A percentile compares a stretch with the other conserved stretches of the same genome.
Evolutionary conservation across 1,284 basidiomycete genomes (phyloP).

Genomic region (Baeospora myosura): DNA sequence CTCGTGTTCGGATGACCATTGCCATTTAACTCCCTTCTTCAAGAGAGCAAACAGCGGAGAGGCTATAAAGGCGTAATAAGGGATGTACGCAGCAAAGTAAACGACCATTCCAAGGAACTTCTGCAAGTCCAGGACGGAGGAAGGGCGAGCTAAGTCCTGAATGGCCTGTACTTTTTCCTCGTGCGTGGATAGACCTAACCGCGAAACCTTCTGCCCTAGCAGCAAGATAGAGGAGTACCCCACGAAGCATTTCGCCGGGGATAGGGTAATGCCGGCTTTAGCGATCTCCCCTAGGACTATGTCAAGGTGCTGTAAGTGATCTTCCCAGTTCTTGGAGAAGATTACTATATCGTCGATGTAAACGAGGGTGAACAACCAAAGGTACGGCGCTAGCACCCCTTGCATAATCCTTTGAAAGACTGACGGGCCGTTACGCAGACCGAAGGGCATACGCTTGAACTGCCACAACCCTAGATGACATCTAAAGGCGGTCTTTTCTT

Average conservation of each 20-base stretch:
- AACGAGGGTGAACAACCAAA: conserved; percentile 22
- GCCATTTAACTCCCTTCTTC: conserved; percentile 6
- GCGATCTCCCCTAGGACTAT: neutral
- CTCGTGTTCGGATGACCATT: conserved; percentile 6
- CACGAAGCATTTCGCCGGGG: conserved; percentile 1
- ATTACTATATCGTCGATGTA: conserved; percentile 22
- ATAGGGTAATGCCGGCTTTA: neutral
- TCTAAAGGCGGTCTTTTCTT: conserved; percentile 21
- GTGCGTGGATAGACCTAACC: conserved; percentile 23
- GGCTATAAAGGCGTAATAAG: conserved; percentile 21
- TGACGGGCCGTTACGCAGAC: conserved; percentile 23
- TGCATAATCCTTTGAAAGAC: conserved; percentile 14
- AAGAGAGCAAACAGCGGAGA: conserved; percentile 29
- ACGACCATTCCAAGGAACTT: conserved; percentile 25
- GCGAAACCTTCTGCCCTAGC: conserved; percentile 8
- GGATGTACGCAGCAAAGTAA: conserved; percentile 25
- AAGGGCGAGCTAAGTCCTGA: conserved; percentile 16
- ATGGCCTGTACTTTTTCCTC: conserved; percentile 25
- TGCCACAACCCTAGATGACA: conserved; percentile 23
- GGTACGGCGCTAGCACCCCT: conserved; percentile 16
- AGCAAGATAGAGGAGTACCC: conserved; percentile 1
- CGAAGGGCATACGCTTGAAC: conserved; percentile 26
- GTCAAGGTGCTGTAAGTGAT: neutral
- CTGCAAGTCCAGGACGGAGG: conserved; percentile 14
- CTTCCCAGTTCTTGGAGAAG: conserved; percentile 6